Evolutionary conservation across 164 flowering plant genomes (phyloP).

Genomic region (Cinnamomum chago): DNA sequence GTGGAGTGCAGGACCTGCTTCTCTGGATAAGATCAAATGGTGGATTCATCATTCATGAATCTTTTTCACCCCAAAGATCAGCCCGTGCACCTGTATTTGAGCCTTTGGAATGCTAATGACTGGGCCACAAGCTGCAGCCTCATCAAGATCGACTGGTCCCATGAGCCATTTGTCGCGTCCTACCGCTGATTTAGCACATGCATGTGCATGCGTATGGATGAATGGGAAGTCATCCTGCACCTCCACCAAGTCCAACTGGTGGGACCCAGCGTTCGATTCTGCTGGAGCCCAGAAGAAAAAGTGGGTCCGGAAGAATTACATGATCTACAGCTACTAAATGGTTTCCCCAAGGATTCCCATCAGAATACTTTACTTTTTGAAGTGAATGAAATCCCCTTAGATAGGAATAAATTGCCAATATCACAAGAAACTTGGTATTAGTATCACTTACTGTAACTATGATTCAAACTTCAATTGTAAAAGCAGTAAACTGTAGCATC

Average conservation of each 20-base stretch:
- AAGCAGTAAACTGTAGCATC: too few species aligned
- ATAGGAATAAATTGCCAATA: background rate
- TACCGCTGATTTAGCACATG: background rate
- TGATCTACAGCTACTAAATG: slow-evolving; percentile 1
- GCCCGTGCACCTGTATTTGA: slow-evolving; percentile 5
- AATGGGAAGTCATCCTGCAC: background rate
- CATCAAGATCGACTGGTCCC: slow-evolving; percentile 7
- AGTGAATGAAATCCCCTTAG: background rate
- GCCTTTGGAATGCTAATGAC: slow-evolving; percentile 5
- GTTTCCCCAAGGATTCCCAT: slow-evolving; percentile 1
- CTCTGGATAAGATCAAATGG: too few species aligned
- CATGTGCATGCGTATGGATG: slow-evolving; percentile 1
- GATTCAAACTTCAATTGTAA: too few species aligned
- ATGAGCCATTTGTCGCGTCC: slow-evolving; percentile 5
- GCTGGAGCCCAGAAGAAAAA: slow-evolving; percentile 2
- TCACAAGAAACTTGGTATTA: too few species aligned
- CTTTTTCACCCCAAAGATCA: slow-evolving; percentile 5
- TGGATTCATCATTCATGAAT: too few species aligned
- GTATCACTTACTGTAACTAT: too few species aligned
- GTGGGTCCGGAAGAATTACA: slow-evolving; percentile 13
- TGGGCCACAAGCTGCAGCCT: slow-evolving; percentile 9
- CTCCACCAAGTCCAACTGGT: background rate
- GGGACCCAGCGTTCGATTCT: slow-evolving; percentile 9
- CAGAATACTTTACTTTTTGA: background rate
- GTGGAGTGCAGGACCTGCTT: too few species aligned